A percentile compares a stretch with the other conserved stretches of the same genome.
phyloP scores from a whole-genome alignment of 1,284 basidiomycete genomes.

The Sphaerobolus stellatus region DNA sequence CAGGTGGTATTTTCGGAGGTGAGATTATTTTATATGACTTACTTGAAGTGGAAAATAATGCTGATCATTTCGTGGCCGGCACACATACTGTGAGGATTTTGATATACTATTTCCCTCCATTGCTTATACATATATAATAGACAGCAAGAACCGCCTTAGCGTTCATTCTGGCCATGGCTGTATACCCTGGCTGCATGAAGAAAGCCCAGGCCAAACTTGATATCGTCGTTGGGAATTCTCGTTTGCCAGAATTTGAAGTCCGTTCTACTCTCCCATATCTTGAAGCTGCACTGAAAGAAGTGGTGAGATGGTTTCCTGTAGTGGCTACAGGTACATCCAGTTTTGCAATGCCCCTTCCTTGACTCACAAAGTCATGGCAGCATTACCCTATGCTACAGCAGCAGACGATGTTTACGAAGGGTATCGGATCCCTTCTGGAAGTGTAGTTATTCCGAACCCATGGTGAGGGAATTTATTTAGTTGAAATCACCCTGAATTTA shows the following conservation, averaged over 20 bases:
- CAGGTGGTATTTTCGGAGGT: constrained; percentile 8
- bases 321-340: neutral
- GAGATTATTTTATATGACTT: neutral
- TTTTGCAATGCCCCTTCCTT: neutral
- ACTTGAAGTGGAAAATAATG: too few relatives aligned
- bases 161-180: constrained; percentile 39
- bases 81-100: constrained; percentile 1
- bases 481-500: neutral
- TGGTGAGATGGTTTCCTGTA: constrained; percentile 23
- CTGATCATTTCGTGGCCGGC: too few relatives aligned
- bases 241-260: constrained; percentile 35
- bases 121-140: too few relatives aligned
- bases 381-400: constrained; percentile 42
- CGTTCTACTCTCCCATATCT: constrained; percentile 23
- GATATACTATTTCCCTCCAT: neutral
- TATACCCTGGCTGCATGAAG: constrained; percentile 32
- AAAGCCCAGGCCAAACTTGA: constrained; percentile 41
- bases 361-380: too few relatives aligned
- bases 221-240: constrained; percentile 26
- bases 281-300: constrained; percentile 22
- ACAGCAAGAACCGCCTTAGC: constrained; percentile 20
- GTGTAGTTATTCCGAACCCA: constrained; percentile 40
- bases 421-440: constrained; percentile 41
- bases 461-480: constrained; percentile 34
- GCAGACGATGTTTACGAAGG: constrained; percentile 45